Conservation (phyloP, 2,329 filamentous ascomycete species). For the Cercospora janseana region DNA sequence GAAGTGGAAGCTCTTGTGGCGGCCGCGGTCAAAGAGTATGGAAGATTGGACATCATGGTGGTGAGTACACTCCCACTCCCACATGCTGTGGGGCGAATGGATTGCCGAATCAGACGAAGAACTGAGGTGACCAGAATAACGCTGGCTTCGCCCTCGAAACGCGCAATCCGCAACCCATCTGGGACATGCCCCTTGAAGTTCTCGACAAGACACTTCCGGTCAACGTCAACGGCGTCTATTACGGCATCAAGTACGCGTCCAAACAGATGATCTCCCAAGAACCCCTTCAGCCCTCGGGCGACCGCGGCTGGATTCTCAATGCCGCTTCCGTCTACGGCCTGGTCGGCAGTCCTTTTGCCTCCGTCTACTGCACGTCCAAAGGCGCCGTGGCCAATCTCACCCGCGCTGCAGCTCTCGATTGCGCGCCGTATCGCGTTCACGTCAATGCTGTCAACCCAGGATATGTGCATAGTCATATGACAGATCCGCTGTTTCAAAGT, state of each 20-base stretch:
- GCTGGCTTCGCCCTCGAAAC: conserved; percentile 40
- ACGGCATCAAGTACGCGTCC: conserved; percentile 48
- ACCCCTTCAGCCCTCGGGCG: conserved; percentile 36
- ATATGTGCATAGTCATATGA: conserved; percentile 24
- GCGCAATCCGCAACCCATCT: conserved; percentile 40
- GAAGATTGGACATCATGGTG: conserved; percentile 38
- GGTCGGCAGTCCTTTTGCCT: conserved; percentile 31
- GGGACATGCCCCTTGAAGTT: conserved; percentile 46
- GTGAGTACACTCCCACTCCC: not conserved
- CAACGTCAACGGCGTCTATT: conserved; percentile 43
- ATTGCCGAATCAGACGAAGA: conserved; percentile 1
- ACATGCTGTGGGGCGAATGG: not conserved
- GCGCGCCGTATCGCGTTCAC: conserved; percentile 22
- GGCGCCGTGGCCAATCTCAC: conserved; percentile 27
- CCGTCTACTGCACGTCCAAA: conserved; percentile 26
- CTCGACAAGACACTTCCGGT: conserved; percentile 46
- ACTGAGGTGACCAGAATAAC: conserved; percentile 33
- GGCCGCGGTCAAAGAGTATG: conserved; percentile 34
- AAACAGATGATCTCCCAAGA: conserved; percentile 53
- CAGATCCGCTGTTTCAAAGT: conserved; percentile 18
- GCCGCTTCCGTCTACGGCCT: conserved; percentile 47
- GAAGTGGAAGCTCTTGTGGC: conserved; percentile 35
- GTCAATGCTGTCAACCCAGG: conserved; percentile 26
- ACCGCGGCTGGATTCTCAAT: conserved; percentile 53
- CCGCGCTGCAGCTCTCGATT: conserved; percentile 24